Evolutionary conservation across 495 filamentous ascomycete species (phyloP).

Genomic region (Penicillium argentinense): DNA sequence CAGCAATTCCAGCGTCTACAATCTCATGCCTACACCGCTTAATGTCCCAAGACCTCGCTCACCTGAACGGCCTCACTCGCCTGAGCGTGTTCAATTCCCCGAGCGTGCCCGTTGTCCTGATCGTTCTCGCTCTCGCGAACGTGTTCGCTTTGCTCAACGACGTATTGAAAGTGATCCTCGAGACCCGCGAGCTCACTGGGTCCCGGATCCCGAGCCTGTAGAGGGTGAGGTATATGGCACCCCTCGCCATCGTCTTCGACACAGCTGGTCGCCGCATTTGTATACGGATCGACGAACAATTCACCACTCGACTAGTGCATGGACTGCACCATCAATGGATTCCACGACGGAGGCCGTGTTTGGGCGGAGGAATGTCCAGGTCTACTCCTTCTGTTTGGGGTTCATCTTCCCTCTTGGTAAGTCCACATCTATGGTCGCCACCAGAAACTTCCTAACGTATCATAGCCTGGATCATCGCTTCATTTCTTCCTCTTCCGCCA

Average conservation of each 20-base stretch:
- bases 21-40: slow-evolving; percentile 30
- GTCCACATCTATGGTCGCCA: slow-evolving; percentile 18
- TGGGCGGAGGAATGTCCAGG: slow-evolving; percentile 74
- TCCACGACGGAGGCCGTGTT: slow-evolving; percentile 56
- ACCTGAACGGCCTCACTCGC: slow-evolving; percentile 19
- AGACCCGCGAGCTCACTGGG: slow-evolving; percentile 50
- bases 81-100: not conserved
- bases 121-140: slow-evolving; percentile 11
- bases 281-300: slow-evolving; percentile 56
- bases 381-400: slow-evolving; percentile 83
- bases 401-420: slow-evolving; percentile 82
- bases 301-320: slow-evolving; percentile 40
- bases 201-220: slow-evolving; percentile 24
- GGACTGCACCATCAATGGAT: slow-evolving; percentile 70
- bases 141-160: slow-evolving; percentile 11
- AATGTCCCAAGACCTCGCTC: slow-evolving; percentile 23
- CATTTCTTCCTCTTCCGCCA: slow-evolving; percentile 76
- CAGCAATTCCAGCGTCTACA: slow-evolving; percentile 32
- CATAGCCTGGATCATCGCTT: slow-evolving; percentile 80
- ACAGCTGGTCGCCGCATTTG: slow-evolving; percentile 75
- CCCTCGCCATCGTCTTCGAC: slow-evolving; percentile 35
- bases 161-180: slow-evolving; percentile 36
- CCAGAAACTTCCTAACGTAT: not conserved
- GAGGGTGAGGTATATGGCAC: slow-evolving; percentile 16
- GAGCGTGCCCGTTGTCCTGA: not conserved